Base-by-base conservation (phyloP, 2,329 filamentous ascomycete species). In the Cytospora mali region DNA sequence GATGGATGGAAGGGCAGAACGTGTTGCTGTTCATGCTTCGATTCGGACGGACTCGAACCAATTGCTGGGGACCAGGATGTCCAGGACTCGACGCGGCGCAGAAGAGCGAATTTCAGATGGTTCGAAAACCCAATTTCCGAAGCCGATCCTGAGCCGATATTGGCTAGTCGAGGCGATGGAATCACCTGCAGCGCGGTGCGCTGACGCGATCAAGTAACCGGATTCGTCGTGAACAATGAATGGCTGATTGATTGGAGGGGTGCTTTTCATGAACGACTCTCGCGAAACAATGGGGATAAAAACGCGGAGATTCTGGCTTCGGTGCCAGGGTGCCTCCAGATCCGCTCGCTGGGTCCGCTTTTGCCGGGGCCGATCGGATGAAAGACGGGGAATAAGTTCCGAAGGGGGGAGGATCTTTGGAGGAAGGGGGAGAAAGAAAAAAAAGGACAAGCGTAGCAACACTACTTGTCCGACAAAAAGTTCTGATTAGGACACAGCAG, bases 21-120 rank as follows among this genome's bases (percentile, higher is more conserved):
- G 29, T 51, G 55, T 48, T 33, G 46, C 57, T 61, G 49, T 28
- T 61, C 62, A 66, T 66, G 50, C 61, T 58, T 58, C 51, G 57
- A 29, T n/a, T 48, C 28, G 56, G 35, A 61, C 49, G 61, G 50
- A 53, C 55, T 55, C 29, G 28, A 39, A 61, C 49, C 29, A 51
- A 58, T 48, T 55, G 49, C 55, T 53, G n/a, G 53, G 39, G 62
- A 58, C 11, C 18, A 21, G 57, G 10, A 31, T 6, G 35, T 31
- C 35, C 33, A 23, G 55, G 55, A 53, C 39, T 52, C 9, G 35
- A 18, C 35, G 35, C 49, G 35, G 57, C 57, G 52, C 49, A 59
- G 48, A 31, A 31, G 13, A 14, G 33, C 5, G 31, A 39, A n/a
- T 59, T 28, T 31, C 31, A 58, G 2, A 16, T 29, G 21, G 10